Base-by-base conservation (phyloP, 2,329 filamentous ascomycete species). In the Penicillium sp. region DNA sequence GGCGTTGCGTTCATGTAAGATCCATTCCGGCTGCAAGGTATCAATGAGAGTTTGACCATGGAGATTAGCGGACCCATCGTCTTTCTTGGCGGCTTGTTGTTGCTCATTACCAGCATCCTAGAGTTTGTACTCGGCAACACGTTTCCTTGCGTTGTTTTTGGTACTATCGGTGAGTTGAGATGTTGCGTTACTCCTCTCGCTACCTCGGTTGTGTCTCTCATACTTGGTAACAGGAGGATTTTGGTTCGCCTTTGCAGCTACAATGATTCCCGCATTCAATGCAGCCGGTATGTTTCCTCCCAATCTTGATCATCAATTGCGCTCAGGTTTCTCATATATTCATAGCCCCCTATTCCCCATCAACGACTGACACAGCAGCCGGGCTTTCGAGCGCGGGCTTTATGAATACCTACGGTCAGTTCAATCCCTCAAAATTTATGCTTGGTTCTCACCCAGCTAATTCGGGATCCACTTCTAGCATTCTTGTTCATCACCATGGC, bases 401-500 rank as follows among this genome's bases (percentile, higher is more conserved):
- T 27, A 27, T 69, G 40, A 69, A 65, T 46, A 69, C 69, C 9
- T 70, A 66, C n/a, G 69, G 69, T 65, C 52, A 18, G 53, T 31
- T 1, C 0, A 24, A 13, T 6, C 1, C 27, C 6, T 33, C 7
- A 5, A 7, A n/a, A 4, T 22, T 4, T 0, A 1, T 14, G 11
- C 4, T 35, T n/a, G 2, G 14, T 9, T 10, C 14, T 27, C 41
- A 6, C 31, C 31, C 31, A 31, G 27, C 41, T 44, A 4, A 44
- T 19, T 10, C 2, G 9, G 7, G 7, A 31, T 27, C 14, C n/a
- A 9, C 36, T 6, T 24, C 0, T 55, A 62, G 67, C 72, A 64
- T 90, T 89, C 77, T 85, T 88, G 77, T 80, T 86, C 50, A 72
- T 91, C 56, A 83, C 83, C 62, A 89, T 90, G 87, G 85, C 78